A percentile compares a stretch with the other conserved stretches of the same genome.
phyloP scores from a whole-genome alignment of 2,329 filamentous ascomycete genomes.

The Colletotrichum tofieldiae region DNA sequence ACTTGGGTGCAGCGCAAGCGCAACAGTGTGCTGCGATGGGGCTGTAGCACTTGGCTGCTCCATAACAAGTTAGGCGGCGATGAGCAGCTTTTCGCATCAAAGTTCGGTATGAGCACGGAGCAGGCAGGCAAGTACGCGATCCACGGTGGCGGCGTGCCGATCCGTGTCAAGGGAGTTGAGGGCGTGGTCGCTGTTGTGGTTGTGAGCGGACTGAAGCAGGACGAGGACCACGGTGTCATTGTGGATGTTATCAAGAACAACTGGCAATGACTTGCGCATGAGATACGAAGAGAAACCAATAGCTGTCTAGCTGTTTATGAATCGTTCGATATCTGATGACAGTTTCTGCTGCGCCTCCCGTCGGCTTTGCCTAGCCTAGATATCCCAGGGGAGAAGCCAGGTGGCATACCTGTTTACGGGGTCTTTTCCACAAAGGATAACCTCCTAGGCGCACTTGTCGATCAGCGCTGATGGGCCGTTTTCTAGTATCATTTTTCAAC shows the following conservation, averaged over 20 bases:
- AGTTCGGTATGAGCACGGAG: slow-evolving; percentile 74
- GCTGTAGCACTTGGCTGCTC: slow-evolving; percentile 80
- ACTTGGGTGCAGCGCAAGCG: slow-evolving; percentile 80
- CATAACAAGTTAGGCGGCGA: slow-evolving; percentile 76
- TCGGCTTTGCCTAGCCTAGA: too few species aligned
- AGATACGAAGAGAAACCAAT: not conserved
- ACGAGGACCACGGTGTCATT: slow-evolving; percentile 84
- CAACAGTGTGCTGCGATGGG: slow-evolving; percentile 80
- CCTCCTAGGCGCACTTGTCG: too few species aligned
- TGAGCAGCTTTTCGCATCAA: slow-evolving; percentile 75
- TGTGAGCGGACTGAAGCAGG: slow-evolving; percentile 82
- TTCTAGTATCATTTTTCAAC: too few species aligned
- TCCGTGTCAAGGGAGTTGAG: slow-evolving; percentile 81
- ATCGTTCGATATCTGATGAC: not conserved
- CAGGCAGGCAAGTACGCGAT: slow-evolving; percentile 78
- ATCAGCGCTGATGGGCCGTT: too few species aligned
- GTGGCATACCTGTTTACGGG: too few species aligned
- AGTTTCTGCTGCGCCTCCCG: too few species aligned
- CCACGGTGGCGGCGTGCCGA: slow-evolving; percentile 83
- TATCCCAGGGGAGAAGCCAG: too few species aligned
- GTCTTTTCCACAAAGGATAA: too few species aligned
- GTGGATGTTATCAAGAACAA: slow-evolving; percentile 76
- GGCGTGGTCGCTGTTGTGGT: slow-evolving; percentile 83
- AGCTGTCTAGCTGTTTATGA: not conserved
- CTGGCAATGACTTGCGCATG: slow-evolving; percentile 50